Evolutionary conservation across 2,329 filamentous ascomycete species (phyloP).

Genomic region (Cladosporium sp.): DNA sequence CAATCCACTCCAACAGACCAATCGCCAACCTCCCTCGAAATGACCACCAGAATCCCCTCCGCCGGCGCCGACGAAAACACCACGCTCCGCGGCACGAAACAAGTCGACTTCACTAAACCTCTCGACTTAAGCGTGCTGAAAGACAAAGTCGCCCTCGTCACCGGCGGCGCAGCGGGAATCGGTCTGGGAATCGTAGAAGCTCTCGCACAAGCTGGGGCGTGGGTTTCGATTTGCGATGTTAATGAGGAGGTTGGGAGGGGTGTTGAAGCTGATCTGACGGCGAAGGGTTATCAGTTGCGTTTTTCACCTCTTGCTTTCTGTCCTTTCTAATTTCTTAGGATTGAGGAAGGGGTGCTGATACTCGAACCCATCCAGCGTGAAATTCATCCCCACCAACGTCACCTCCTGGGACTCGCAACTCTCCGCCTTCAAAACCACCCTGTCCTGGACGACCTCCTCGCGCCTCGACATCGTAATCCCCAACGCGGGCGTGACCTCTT

Average conservation of each 20-base stretch:
- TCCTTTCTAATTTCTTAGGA: background rate
- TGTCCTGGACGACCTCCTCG: slow-evolving; percentile 19
- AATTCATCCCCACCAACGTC: slow-evolving; percentile 27
- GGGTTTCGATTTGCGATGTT: slow-evolving; percentile 27
- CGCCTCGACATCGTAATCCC: slow-evolving; percentile 29
- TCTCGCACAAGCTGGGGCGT: slow-evolving; percentile 26
- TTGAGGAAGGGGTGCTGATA: background rate
- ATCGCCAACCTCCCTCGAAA: background rate
- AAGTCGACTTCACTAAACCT: slow-evolving; percentile 21
- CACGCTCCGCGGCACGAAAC: background rate
- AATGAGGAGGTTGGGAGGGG: slow-evolving; percentile 14
- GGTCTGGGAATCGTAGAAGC: slow-evolving; percentile 22
- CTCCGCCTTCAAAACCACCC: slow-evolving; percentile 28
- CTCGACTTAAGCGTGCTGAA: slow-evolving; percentile 20
- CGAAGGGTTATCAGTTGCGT: slow-evolving; percentile 3
- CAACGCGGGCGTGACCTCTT: slow-evolving; percentile 23
- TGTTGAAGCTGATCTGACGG: slow-evolving; percentile 12
- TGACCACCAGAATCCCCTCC: background rate
- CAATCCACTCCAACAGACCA: too few relatives aligned
- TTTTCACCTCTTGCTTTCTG: background rate
- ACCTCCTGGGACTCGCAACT: slow-evolving; percentile 25
- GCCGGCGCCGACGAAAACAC: background rate
- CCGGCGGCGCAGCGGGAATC: slow-evolving; percentile 26
- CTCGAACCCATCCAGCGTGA: slow-evolving; percentile 16
- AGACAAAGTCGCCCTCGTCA: slow-evolving; percentile 25